These are phyloP conservation scores for Ogataea methanolica DNA, from an alignment of 805 yeast species.

Conservation along the genomic window DNA sequence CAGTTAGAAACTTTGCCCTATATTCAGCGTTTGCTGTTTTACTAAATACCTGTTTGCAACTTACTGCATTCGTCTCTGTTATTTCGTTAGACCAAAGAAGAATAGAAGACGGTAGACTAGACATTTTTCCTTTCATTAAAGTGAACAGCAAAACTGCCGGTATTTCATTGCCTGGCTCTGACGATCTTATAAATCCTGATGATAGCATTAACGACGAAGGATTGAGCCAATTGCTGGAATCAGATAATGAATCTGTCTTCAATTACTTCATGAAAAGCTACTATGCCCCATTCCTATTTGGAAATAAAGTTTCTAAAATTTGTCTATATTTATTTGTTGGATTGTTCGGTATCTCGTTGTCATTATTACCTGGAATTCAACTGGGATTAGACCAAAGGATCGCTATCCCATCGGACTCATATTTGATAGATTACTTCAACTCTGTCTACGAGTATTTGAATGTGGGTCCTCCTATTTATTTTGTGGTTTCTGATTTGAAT, in stretches of 20 bases:
- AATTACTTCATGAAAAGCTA: conserved; percentile 38
- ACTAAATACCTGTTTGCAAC: conserved; percentile 70
- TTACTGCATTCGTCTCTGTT: conserved; percentile 76
- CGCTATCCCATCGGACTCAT: conserved; percentile 82
- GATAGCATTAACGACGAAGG: conserved; percentile 13
- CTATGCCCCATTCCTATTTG: conserved; percentile 60
- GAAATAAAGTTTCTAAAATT: conserved; percentile 39
- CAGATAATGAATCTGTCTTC: conserved; percentile 26
- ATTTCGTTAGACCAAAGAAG: conserved; percentile 63
- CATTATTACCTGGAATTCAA: conserved; percentile 61
- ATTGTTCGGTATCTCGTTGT: conserved; percentile 65
- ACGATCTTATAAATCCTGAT: conserved; percentile 5
- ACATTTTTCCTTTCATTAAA: conserved; percentile 55
- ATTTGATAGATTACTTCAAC: conserved; percentile 73
- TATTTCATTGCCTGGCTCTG: conserved; percentile 12
- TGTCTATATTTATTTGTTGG: conserved; percentile 51
- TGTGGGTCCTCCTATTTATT: conserved; percentile 90
- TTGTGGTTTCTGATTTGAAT: conserved; percentile 68
- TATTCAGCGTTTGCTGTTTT: conserved; percentile 86
- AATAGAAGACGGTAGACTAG: conserved; percentile 53
- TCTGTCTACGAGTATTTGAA: conserved; percentile 69
- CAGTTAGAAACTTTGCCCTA: conserved; percentile 87
- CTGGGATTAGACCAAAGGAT: conserved; percentile 86
- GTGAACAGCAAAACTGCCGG: conserved; percentile 6
- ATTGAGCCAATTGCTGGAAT: conserved; percentile 20